Conservation (phyloP, 1,284 basidiomycete species). For the Pterulicium gracile region DNA sequence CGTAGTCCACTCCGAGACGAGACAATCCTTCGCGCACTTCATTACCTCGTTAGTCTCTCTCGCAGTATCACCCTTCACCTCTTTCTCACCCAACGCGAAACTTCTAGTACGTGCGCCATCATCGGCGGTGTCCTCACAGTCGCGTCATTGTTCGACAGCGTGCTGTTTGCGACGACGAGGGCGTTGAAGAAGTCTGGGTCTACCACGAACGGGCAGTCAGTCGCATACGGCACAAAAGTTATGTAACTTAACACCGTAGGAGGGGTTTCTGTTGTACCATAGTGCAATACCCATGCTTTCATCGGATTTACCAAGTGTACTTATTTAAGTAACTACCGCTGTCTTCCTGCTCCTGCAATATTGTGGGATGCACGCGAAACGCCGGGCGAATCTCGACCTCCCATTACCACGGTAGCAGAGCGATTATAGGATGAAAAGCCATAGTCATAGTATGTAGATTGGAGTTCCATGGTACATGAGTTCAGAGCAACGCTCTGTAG, state of each 20-base stretch:
- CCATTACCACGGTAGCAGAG: no score
- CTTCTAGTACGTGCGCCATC: slow-evolving; percentile 84
- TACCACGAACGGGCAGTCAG: slow-evolving; percentile 17
- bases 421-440: no score
- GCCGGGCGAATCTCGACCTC: no score
- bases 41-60: slow-evolving; percentile 74
- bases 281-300: neutral
- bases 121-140: slow-evolving; percentile 95
- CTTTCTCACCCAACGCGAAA: slow-evolving; percentile 4
- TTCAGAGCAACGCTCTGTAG: no score
- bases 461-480: no score
- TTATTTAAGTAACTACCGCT: no score
- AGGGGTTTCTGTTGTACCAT: neutral
- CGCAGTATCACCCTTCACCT: neutral
- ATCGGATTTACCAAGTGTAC: no score
- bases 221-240: neutral
- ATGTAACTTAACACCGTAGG: neutral
- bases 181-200: slow-evolving; percentile 52
- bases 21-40: slow-evolving; percentile 96
- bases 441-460: no score
- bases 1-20: slow-evolving; percentile 82
- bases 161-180: slow-evolving; percentile 70
- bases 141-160: slow-evolving; percentile 83
- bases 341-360: no score
- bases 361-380: no score